These are phyloP conservation scores for Cucumis hystrix DNA, from an alignment of 306 rosid species.

Conservation along the genomic window DNA sequence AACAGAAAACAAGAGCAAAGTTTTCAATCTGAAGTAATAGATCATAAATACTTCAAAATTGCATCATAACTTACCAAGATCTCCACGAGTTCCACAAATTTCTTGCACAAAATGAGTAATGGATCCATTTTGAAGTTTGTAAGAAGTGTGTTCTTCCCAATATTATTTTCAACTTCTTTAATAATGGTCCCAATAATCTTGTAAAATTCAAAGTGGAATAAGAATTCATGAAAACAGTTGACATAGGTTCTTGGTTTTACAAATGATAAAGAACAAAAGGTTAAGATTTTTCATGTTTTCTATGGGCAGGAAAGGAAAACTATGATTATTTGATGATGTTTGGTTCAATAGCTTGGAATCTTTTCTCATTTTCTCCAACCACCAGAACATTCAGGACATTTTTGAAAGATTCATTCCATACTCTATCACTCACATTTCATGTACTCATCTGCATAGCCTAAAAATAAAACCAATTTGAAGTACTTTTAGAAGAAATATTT, in stretches of 20 bases:
- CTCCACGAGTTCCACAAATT: constrained; percentile 79
- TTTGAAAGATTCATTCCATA: constrained; percentile 79
- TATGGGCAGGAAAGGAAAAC: neutral
- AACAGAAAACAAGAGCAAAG: constrained; percentile 19
- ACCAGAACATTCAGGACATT: constrained; percentile 47
- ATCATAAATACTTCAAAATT: neutral
- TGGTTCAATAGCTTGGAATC: constrained; percentile 31
- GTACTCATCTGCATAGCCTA: constrained; percentile 85
- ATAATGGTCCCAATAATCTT: constrained; percentile 74
- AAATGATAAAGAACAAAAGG: constrained; percentile 6
- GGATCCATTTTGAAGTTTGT: constrained; percentile 73
- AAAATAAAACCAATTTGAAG: too few species aligned
- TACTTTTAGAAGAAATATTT: too few species aligned
- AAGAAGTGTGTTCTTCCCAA: constrained; percentile 68
- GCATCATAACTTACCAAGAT: constrained; percentile 52
- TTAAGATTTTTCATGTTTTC: neutral
- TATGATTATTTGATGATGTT: neutral
- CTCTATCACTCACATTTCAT: constrained; percentile 87
- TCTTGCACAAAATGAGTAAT: constrained; percentile 73
- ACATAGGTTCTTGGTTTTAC: neutral
- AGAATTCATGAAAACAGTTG: neutral
- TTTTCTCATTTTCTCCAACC: constrained; percentile 79
- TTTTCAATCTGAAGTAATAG: constrained; percentile 9
- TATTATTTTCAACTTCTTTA: constrained; percentile 75
- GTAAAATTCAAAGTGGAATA: constrained; percentile 19